Evolutionary conservation across 2,329 filamentous ascomycete species (phyloP).

Genomic region (Diaporthe sp.): DNA sequence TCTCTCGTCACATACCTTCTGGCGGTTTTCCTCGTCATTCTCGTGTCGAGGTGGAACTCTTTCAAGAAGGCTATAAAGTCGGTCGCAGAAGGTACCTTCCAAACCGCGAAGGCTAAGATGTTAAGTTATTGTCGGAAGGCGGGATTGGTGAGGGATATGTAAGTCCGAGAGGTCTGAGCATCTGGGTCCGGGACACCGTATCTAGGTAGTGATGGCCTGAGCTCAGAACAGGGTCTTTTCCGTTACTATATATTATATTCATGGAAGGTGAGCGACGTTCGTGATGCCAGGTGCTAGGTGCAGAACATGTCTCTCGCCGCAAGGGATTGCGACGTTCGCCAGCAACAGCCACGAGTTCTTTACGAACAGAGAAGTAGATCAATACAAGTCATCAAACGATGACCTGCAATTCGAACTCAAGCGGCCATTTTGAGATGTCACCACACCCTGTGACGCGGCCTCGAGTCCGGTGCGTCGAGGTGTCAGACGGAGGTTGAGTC

Average conservation of each 20-base stretch:
- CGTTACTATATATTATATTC: no score
- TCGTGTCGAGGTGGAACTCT: not conserved
- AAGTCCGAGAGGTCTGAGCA: not conserved
- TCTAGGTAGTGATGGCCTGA: not conserved
- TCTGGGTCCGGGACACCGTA: no score
- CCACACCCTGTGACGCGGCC: conserved; percentile 4
- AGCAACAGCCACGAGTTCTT: no score
- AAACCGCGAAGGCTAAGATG: not conserved
- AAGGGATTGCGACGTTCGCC: not conserved
- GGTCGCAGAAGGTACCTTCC: not conserved
- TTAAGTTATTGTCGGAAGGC: not conserved
- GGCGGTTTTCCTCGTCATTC: not conserved
- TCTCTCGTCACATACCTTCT: not conserved
- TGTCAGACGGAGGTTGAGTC: conserved; percentile 32
- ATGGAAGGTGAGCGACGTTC: no score
- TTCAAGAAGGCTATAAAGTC: no score
- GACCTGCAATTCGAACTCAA: not conserved
- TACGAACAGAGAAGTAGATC: not conserved
- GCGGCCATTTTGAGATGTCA: not conserved
- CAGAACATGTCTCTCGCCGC: not conserved
- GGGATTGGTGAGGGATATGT: not conserved
- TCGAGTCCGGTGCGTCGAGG: not conserved
- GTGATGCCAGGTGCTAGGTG: not conserved
- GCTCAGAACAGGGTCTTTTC: no score
- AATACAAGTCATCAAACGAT: not conserved